Percentiles rank a stretch among this genome's conserved stretches.
Evolutionary conservation across 2,329 filamentous ascomycete species (phyloP).

Genomic region (Albifimbria verrucaria): DNA sequence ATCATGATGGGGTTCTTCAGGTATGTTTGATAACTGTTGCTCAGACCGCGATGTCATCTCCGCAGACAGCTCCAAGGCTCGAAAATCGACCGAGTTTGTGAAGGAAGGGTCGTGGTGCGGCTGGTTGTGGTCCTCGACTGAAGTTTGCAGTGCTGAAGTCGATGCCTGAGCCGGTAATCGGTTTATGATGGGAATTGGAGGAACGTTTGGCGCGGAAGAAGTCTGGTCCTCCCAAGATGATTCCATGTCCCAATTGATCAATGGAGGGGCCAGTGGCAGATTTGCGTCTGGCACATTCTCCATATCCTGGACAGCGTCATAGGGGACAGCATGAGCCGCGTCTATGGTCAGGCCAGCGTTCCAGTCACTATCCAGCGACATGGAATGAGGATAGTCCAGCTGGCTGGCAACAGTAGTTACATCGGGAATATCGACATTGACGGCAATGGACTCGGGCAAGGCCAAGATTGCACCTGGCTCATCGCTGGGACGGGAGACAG

Average conservation of each 20-base stretch:
- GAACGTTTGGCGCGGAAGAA: background rate
- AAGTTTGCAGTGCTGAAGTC: background rate
- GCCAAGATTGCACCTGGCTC: background rate
- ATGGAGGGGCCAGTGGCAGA: background rate
- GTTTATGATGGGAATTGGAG: background rate
- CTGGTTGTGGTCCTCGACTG: background rate
- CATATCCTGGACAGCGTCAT: background rate
- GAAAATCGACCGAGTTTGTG: background rate
- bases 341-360: background rate
- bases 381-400: background rate
- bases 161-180: background rate
- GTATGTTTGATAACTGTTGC: background rate
- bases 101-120: background rate
- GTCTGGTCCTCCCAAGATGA: background rate
- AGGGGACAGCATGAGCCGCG: background rate
- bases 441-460: background rate
- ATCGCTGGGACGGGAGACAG: background rate
- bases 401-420: background rate
- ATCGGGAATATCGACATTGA: background rate
- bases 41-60: background rate
- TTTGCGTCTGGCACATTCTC: background rate
- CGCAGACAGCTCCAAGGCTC: background rate
- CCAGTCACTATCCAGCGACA: background rate
- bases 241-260: background rate
- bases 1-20: background rate